phyloP scores from a whole-genome alignment of 345 rosid genomes.

The Populus tremula region DNA sequence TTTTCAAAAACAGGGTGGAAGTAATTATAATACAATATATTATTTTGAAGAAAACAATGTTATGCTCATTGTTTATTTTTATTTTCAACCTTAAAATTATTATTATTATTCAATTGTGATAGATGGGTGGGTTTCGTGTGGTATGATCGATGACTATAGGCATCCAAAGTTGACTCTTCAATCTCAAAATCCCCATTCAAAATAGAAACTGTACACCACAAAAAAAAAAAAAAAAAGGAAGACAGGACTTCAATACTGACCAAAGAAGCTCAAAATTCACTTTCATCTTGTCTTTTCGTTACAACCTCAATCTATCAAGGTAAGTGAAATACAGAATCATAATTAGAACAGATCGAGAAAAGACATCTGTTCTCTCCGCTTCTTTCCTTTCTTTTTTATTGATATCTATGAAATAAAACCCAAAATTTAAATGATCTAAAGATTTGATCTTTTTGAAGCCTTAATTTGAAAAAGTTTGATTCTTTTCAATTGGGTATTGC shows the following conservation, averaged over 20 bases:
- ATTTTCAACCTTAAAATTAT: too few relatives aligned
- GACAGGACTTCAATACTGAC: not conserved
- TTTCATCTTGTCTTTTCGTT: not conserved
- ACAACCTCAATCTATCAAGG: not conserved
- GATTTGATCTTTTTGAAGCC: not conserved
- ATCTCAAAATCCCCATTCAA: too few relatives aligned
- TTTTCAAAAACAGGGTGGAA: too few relatives aligned
- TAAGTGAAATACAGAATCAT: not conserved
- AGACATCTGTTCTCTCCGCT: not conserved
- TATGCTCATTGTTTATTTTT: too few relatives aligned
- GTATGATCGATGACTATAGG: too few relatives aligned
- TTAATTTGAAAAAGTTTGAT: not conserved
- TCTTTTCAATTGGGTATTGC: not conserved
- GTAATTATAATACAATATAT: too few relatives aligned
- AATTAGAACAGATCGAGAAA: not conserved
- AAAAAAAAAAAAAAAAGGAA: too few relatives aligned
- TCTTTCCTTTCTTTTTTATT: not conserved
- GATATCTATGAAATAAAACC: not conserved
- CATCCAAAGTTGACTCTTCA: too few relatives aligned
- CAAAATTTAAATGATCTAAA: not conserved
- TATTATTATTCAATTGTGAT: too few relatives aligned
- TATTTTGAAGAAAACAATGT: too few relatives aligned
- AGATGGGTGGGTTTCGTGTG: too few relatives aligned
- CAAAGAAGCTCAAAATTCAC: not conserved
- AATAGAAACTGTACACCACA: too few relatives aligned